A percentile compares a stretch with the other conserved stretches of the same genome.
These are phyloP conservation scores for Dothiorella sarmentorum DNA, from an alignment of 2,329 filamentous ascomycete species.

Conservation along the genomic window DNA sequence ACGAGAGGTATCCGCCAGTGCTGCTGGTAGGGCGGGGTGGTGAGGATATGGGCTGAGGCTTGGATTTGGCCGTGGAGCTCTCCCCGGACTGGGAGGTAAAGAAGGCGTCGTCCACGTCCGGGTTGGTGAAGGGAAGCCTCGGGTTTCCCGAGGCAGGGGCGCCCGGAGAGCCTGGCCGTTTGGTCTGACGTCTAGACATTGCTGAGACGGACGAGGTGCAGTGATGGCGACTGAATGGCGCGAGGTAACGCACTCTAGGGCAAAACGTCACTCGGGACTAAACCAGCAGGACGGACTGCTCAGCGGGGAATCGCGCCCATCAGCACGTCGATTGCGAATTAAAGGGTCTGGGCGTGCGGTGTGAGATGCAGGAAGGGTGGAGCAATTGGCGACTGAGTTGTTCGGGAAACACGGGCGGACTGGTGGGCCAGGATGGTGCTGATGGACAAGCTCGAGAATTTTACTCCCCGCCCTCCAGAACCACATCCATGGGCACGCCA, in stretches of 20 bases:
- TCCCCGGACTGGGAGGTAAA: constrained; percentile 3
- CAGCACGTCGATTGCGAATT: not conserved
- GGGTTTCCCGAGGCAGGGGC: constrained; percentile 2
- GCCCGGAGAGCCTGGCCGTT: not conserved
- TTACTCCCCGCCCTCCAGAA: constrained; percentile 10
- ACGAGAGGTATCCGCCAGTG: constrained; percentile 20
- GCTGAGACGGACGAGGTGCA: not conserved
- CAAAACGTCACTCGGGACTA: not conserved
- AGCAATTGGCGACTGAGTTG: constrained; percentile 13
- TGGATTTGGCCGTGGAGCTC: constrained; percentile 1
- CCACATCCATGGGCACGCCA: not conserved
- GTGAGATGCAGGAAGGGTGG: constrained; percentile 3
- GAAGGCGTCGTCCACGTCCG: constrained; percentile 15
- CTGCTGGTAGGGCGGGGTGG: constrained; percentile 11
- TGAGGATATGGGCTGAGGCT: constrained; percentile 12
- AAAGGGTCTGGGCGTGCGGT: constrained; percentile 1
- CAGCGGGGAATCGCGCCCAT: constrained; percentile 8
- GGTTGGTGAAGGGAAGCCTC: constrained; percentile 17
- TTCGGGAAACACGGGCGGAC: not conserved
- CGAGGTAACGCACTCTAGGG: not conserved
- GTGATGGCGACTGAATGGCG: constrained; percentile 15
- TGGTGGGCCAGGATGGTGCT: constrained; percentile 4
- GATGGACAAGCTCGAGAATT: constrained; percentile 9
- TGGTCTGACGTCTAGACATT: constrained; percentile 11
- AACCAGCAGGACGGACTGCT: constrained; percentile 10